Conservation (phyloP, 371 early-diverging fungal genomes). For the Apophysomyces elegans region DNA sequence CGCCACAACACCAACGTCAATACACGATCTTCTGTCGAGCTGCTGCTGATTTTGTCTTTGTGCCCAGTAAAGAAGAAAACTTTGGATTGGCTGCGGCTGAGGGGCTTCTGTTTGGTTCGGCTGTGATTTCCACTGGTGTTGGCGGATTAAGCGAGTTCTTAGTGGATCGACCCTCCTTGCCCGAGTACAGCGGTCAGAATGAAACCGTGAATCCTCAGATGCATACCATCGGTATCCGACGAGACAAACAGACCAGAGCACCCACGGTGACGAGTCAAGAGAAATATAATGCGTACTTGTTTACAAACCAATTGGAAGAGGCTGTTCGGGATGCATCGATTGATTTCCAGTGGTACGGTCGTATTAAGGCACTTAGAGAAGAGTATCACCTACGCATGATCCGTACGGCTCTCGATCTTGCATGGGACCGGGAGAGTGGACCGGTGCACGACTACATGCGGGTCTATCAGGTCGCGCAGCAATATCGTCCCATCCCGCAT, state of each 20-base stretch:
- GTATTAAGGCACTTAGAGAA: slow-evolving; percentile 45
- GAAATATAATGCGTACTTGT: slow-evolving; percentile 28
- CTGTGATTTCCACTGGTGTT: slow-evolving; percentile 60
- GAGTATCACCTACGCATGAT: slow-evolving; percentile 58
- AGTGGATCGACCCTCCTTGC: slow-evolving; percentile 48
- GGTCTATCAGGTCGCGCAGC: slow-evolving; percentile 44
- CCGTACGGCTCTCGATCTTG: slow-evolving; percentile 53
- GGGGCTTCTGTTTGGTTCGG: slow-evolving; percentile 64
- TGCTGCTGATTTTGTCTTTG: slow-evolving; percentile 67
- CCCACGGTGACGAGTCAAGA: slow-evolving; percentile 18
- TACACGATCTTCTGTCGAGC: slow-evolving; percentile 59
- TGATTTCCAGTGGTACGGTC: slow-evolving; percentile 41
- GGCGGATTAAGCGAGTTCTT: slow-evolving; percentile 61
- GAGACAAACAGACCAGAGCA: slow-evolving; percentile 1
- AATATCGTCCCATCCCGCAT: slow-evolving; percentile 33
- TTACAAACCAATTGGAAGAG: slow-evolving; percentile 31
- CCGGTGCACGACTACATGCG: slow-evolving; percentile 54
- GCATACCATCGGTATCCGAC: slow-evolving; percentile 2
- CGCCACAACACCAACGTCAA: slow-evolving; percentile 52
- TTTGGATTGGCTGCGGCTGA: slow-evolving; percentile 61
- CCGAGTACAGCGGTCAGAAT: not conserved
- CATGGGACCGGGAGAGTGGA: slow-evolving; percentile 60
- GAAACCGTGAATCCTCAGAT: slow-evolving; percentile 9
- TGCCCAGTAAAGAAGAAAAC: slow-evolving; percentile 57
- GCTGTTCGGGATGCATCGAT: slow-evolving; percentile 53